Evolutionary conservation across 2,329 filamentous ascomycete genomes (phyloP).

Genomic region (Nectriaceae sp.): DNA sequence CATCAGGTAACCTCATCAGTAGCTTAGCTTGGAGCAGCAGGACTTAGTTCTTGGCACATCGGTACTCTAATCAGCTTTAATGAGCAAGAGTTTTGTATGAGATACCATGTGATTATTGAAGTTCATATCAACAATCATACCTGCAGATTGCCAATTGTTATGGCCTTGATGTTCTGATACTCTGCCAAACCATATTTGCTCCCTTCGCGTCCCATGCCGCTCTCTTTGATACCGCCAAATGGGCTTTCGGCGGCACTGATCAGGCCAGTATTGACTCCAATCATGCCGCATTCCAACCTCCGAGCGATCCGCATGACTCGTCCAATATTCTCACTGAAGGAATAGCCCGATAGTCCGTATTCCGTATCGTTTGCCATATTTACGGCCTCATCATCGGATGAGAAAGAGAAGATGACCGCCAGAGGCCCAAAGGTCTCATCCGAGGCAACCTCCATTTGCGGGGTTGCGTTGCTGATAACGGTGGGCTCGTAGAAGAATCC

Average conservation of each 20-base stretch:
- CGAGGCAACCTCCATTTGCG: constrained; percentile 61
- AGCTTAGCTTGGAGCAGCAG: too few species aligned
- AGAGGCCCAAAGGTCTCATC: constrained; percentile 74
- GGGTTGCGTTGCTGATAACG: constrained; percentile 65
- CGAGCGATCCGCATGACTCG: constrained; percentile 39
- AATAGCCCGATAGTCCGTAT: constrained; percentile 70
- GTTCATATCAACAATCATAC: too few species aligned
- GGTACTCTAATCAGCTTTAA: too few species aligned
- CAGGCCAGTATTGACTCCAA: constrained; percentile 30
- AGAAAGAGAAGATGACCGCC: constrained; percentile 66
- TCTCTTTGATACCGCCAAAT: constrained; percentile 76
- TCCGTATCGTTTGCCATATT: constrained; percentile 63
- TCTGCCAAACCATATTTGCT: constrained; percentile 70
- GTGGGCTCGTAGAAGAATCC: constrained; percentile 68
- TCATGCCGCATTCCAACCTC: constrained; percentile 42
- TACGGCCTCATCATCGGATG: constrained; percentile 66
- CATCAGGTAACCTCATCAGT: too few species aligned
- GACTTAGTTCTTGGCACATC: too few species aligned
- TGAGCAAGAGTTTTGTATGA: too few species aligned
- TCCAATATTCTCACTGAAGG: constrained; percentile 51
- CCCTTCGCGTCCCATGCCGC: constrained; percentile 72
- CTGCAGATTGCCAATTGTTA: constrained; percentile 14
- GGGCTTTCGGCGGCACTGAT: constrained; percentile 51
- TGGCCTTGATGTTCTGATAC: constrained; percentile 47
- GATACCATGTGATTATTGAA: too few species aligned